Conservation (phyloP, 2,329 filamentous ascomycete genomes). For the Scedosporium aurantiacum region DNA sequence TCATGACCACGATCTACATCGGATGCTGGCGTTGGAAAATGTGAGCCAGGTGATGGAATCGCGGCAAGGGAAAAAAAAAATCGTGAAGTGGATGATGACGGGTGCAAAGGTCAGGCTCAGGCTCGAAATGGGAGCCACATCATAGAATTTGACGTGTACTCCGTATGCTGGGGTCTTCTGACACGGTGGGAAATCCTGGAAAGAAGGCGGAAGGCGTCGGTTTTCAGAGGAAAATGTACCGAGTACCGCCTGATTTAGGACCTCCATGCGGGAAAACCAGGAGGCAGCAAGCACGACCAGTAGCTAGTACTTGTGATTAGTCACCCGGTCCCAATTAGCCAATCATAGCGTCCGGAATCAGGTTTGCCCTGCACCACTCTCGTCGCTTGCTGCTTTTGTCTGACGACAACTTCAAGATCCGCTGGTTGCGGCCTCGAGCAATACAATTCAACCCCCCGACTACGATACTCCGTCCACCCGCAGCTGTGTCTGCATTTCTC, state of each 20-base stretch:
- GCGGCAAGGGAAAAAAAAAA: conserved; percentile 8
- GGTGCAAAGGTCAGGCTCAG: conserved; percentile 2
- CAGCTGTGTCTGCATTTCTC: conserved; percentile 1
- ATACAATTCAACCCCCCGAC: not conserved
- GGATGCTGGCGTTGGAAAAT: conserved; percentile 7
- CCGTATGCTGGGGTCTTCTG: not conserved
- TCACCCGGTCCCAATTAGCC: not conserved
- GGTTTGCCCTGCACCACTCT: conserved; percentile 1
- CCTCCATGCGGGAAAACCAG: not conserved
- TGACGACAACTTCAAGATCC: conserved; percentile 3
- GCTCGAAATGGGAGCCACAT: conserved; percentile 1
- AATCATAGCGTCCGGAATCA: not conserved
- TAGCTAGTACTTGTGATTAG: not conserved
- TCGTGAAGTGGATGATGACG: conserved; percentile 8
- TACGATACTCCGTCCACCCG: not conserved
- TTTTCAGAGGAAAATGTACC: too few relatives aligned
- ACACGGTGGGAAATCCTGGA: not conserved
- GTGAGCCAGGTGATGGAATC: conserved; percentile 4
- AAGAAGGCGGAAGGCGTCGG: too few relatives aligned
- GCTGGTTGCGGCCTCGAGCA: not conserved
- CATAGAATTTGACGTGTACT: conserved; percentile 6
- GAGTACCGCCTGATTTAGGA: not conserved
- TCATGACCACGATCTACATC: conserved; percentile 39
- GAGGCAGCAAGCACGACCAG: too few relatives aligned
- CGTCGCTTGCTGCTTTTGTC: conserved; percentile 1